A percentile compares a stretch with the other conserved stretches of the same genome.
phyloP scores from a whole-genome alignment of 116 monocot genomes.

The Cymodocea nodosa region DNA sequence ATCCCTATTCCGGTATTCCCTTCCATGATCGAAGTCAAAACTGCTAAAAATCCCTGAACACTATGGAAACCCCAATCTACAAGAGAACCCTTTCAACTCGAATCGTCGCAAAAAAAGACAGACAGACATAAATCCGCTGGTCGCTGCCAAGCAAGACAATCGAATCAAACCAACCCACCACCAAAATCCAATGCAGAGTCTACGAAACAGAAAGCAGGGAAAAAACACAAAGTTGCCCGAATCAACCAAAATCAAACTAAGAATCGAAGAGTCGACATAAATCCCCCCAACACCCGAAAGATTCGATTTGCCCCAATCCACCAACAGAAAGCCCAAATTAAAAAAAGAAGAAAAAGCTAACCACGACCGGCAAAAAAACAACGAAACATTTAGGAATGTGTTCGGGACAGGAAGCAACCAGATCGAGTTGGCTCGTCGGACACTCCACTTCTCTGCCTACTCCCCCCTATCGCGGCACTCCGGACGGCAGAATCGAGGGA shows the following conservation, averaged over 20 bases:
- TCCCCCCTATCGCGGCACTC: not conserved
- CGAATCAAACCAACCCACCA: not conserved
- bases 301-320: conserved; percentile 1
- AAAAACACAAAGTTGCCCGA: not conserved
- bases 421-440: not conserved
- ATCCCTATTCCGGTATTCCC: conserved; percentile 2
- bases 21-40: not conserved
- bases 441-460: not conserved
- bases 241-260: not conserved
- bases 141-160: not conserved
- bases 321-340: too few relatives aligned
- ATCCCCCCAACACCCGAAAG: not conserved
- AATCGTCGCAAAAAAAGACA: not conserved
- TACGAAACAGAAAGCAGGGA: not conserved
- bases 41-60: too few relatives aligned
- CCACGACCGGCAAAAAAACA: not conserved
- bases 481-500: not conserved
- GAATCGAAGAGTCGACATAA: not conserved
- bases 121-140: too few relatives aligned
- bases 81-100: not conserved
- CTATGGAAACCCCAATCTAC: not conserved
- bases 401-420: not conserved
- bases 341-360: not conserved
- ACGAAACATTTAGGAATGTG: not conserved
- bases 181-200: not conserved